These are phyloP conservation scores for Monilinia polystroma DNA, from an alignment of 2,329 filamentous ascomycete genomes.

Conservation along the genomic window DNA sequence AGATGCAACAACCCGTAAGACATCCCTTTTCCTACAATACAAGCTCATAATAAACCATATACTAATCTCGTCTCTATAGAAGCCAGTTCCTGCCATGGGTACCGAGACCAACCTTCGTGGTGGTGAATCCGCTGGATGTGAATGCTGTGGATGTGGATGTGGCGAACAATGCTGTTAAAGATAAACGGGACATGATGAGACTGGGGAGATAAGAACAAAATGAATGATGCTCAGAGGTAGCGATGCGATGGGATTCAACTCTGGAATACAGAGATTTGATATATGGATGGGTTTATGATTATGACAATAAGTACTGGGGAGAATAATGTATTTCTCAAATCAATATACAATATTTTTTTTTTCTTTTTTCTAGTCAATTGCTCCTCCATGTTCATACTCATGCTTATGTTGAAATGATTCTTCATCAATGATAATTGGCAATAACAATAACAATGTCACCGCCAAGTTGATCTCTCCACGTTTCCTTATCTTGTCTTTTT, in stretches of 20 bases:
- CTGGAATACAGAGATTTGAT: conserved; percentile 3
- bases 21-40: background rate
- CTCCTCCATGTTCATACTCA: background rate
- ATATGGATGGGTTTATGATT: conserved; percentile 5
- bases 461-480: conserved; percentile 12
- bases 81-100: conserved; percentile 25
- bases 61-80: conserved; percentile 26
- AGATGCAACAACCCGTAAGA: conserved; percentile 36
- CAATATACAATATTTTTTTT: background rate
- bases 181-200: no score
- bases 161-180: conserved; percentile 27
- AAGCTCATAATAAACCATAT: background rate
- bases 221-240: background rate
- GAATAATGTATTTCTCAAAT: conserved; percentile 1
- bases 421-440: background rate
- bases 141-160: conserved; percentile 26
- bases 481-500: conserved; percentile 7
- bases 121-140: conserved; percentile 26
- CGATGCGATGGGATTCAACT: conserved; percentile 9
- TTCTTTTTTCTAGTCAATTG: background rate
- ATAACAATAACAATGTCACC: background rate
- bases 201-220: background rate
- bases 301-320: conserved; percentile 6
- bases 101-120: conserved; percentile 26
- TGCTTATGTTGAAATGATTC: no score